Conservation (phyloP, 2,329 filamentous ascomycete species). For the Paraconiothyrium brasiliense region DNA sequence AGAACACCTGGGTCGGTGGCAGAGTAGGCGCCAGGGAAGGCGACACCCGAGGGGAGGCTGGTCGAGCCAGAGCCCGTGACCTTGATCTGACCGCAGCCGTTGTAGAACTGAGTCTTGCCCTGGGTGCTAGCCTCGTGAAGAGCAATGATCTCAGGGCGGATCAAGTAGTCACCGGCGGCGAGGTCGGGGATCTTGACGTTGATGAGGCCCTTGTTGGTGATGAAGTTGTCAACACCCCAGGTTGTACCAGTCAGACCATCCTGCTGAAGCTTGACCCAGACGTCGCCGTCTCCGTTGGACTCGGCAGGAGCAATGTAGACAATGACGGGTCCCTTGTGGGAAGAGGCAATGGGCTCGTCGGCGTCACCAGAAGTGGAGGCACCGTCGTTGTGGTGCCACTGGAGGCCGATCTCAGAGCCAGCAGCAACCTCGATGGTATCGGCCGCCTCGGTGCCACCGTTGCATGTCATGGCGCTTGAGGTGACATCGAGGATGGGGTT, state of each 20-base stretch:
- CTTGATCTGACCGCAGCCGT: conserved; percentile 56
- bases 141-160: conserved; percentile 58
- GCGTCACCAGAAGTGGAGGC: conserved; percentile 36
- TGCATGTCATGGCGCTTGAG: conserved; percentile 48
- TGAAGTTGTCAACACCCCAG: conserved; percentile 55
- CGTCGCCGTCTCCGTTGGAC: conserved; percentile 58
- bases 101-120: conserved; percentile 58
- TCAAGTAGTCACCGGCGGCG: conserved; percentile 55
- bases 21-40: conserved; percentile 57
- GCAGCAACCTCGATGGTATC: conserved; percentile 57
- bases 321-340: conserved; percentile 64
- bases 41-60: conserved; percentile 53
- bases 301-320: conserved; percentile 61
- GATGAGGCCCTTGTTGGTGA: conserved; percentile 54
- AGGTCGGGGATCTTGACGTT: conserved; percentile 55
- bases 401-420: conserved; percentile 57
- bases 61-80: conserved; percentile 47
- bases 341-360: conserved; percentile 63
- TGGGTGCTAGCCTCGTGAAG: conserved; percentile 52
- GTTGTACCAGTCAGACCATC: conserved; percentile 47
- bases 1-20: conserved; percentile 53
- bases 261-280: conserved; percentile 61
- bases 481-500: conserved; percentile 50
- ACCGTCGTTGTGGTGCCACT: conserved; percentile 62
- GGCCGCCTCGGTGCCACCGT: conserved; percentile 41